A percentile compares a stretch with the other conserved stretches of the same genome.
Evolutionary conservation across 345 rosid species (phyloP).

Genomic region (Conringia planisiliqua): DNA sequence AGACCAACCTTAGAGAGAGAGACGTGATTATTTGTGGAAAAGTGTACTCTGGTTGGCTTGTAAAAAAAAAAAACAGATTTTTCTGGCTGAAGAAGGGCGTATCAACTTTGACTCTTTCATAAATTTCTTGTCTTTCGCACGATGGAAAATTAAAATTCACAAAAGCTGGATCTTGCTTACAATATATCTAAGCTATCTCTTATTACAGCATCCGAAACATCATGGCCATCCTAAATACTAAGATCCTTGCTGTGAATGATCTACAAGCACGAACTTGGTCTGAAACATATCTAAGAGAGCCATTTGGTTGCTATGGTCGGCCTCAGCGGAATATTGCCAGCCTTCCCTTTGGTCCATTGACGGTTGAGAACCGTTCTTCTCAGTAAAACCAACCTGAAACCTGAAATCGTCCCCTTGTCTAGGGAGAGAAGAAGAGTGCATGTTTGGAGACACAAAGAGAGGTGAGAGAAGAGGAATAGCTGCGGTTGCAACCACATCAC

Average conservation of each 20-base stretch:
- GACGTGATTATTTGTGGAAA: conserved; percentile 30
- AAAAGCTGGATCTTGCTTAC: conserved; percentile 1
- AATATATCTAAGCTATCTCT: not conserved
- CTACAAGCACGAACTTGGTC: conserved; percentile 47
- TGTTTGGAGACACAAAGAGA: conserved; percentile 35
- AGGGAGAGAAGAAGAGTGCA: conserved; percentile 8
- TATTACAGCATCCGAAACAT: conserved; percentile 7
- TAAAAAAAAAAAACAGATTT: conserved; percentile 52
- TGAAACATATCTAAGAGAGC: conserved; percentile 37
- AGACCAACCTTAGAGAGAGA: conserved; percentile 33
- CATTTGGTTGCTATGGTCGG: conserved; percentile 33
- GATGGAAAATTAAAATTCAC: not conserved
- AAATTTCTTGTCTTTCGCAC: not conserved
- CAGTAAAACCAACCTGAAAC: conserved; percentile 15
- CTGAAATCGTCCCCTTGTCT: conserved; percentile 19
- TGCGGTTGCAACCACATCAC: not conserved
- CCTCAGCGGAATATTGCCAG: conserved; percentile 25
- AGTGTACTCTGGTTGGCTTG: conserved; percentile 44
- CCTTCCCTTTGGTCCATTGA: conserved; percentile 16
- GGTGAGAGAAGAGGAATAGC: conserved; percentile 64
- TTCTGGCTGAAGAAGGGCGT: conserved; percentile 23
- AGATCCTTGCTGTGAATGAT: conserved; percentile 23
- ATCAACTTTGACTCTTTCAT: conserved; percentile 11
- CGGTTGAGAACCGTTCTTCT: conserved; percentile 2
- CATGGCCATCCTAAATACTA: not conserved